These are phyloP conservation scores for Linnemannia exigua DNA, from an alignment of 192 early-diverging fungal genomes.

Conservation along the genomic window DNA sequence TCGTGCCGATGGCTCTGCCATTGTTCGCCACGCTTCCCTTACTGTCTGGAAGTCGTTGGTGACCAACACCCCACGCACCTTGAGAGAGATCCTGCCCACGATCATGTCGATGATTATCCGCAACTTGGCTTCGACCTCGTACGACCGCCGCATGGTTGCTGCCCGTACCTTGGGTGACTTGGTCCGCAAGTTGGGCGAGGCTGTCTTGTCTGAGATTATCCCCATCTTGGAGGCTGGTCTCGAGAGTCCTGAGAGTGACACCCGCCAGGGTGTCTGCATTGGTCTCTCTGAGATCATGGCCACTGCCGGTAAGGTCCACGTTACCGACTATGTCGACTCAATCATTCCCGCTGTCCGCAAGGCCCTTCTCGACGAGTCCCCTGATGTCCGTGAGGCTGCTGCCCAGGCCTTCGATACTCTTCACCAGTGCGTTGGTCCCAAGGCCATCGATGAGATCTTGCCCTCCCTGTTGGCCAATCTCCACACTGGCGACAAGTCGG, in stretches of 20 bases:
- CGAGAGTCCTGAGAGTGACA: conserved; percentile 72
- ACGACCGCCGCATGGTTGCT: conserved; percentile 88
- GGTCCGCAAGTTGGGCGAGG: conserved; percentile 95
- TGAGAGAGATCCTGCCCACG: conserved; percentile 93
- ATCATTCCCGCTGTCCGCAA: conserved; percentile 86
- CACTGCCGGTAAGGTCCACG: conserved; percentile 83
- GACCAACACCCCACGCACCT: conserved; percentile 94
- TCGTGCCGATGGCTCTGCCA: conserved; percentile 82
- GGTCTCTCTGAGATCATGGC: conserved; percentile 94
- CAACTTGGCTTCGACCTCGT: conserved; percentile 79
- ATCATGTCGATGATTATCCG: conserved; percentile 94
- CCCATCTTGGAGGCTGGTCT: conserved; percentile 93
- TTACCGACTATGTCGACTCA: conserved; percentile 88
- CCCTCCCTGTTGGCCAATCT: conserved; percentile 91
- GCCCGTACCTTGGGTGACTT: conserved; percentile 94
- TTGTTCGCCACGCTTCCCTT: conserved; percentile 91
- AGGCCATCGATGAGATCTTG: conserved; percentile 93
- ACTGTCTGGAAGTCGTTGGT: conserved; percentile 98
- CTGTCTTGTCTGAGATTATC: conserved; percentile 87
- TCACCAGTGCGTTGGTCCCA: conserved; percentile 91
- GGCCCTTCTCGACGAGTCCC: conserved; percentile 88
- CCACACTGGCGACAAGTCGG: conserved; percentile 68
- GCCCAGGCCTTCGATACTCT: conserved; percentile 96
- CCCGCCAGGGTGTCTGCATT: conserved; percentile 93
- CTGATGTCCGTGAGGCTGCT: conserved; percentile 93